These are phyloP conservation scores for Lodderomyces margitis DNA, from an alignment of 1,139 yeast genomes.

Conservation along the genomic window DNA sequence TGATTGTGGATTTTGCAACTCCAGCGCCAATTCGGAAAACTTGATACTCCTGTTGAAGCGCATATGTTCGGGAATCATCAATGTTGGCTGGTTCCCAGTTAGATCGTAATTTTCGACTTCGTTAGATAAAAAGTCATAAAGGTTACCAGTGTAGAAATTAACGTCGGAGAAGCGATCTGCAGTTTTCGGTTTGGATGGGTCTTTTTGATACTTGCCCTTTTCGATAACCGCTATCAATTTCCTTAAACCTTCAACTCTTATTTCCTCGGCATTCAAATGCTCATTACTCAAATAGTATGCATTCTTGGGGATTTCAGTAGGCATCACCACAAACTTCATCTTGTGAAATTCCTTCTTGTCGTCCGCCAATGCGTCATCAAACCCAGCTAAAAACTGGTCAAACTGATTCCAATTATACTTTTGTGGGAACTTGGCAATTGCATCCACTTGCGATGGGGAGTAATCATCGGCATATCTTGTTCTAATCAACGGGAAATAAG, in stretches of 20 bases:
- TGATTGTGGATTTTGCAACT: conserved; percentile 62
- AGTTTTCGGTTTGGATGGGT: conserved; percentile 36
- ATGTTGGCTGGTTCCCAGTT: conserved; percentile 35
- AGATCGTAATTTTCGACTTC: conserved; percentile 33
- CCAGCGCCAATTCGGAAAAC: conserved; percentile 53
- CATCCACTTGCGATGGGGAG: conserved; percentile 56
- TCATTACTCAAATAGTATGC: conserved; percentile 56
- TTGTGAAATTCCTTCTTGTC: conserved; percentile 59
- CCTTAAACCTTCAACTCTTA: conserved; percentile 81
- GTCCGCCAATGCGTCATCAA: conserved; percentile 64
- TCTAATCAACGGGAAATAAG: conserved; percentile 59
- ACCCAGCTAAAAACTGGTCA: conserved; percentile 89
- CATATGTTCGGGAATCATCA: conserved; percentile 33
- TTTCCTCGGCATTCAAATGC: conserved; percentile 73
- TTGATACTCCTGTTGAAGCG: conserved; percentile 38
- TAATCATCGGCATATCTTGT: conserved; percentile 76
- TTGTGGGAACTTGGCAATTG: conserved; percentile 51
- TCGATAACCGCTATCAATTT: conserved; percentile 67
- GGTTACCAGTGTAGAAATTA: conserved; percentile 82
- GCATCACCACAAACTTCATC: conserved; percentile 80
- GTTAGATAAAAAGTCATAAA: conserved; percentile 59
- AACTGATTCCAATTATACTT: conserved; percentile 85
- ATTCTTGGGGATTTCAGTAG: conserved; percentile 65
- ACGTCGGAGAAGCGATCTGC: conserved; percentile 68
- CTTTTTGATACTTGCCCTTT: conserved; percentile 52